A percentile compares a stretch with the other conserved stretches of the same genome.
phyloP scores from a whole-genome alignment of 305 asterid genomes.

The Striga hermonthica region DNA sequence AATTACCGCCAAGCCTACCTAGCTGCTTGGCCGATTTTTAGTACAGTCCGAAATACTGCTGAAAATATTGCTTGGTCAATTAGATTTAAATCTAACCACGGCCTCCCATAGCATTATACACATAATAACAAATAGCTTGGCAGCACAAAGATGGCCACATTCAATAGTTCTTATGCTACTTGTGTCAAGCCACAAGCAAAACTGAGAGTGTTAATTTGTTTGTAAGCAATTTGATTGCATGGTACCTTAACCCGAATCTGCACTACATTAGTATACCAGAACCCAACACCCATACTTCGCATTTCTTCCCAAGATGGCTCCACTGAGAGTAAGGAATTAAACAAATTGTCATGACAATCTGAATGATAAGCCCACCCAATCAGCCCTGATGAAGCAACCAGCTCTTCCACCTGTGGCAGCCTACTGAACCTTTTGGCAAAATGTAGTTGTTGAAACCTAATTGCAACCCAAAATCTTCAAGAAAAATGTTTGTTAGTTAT shows the following conservation, averaged over 20 bases:
- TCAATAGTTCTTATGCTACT: constrained; percentile 27
- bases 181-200: constrained; percentile 23
- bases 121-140: constrained; percentile 19
- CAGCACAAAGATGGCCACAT: constrained; percentile 23
- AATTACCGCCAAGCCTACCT: too few relatives aligned
- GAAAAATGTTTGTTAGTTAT: constrained; percentile 30
- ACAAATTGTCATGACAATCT: constrained; percentile 89
- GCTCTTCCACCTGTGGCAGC: constrained; percentile 57
- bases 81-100: constrained; percentile 15
- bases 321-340: constrained; percentile 66
- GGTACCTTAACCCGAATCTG: constrained; percentile 81
- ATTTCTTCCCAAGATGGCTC: constrained; percentile 96
- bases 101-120: constrained; percentile 26
- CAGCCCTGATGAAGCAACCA: constrained; percentile 60
- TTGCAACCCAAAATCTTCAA: constrained; percentile 91
- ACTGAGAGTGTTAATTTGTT: constrained; percentile 11
- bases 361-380: constrained; percentile 97
- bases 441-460: constrained; percentile 66
- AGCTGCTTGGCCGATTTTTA: too few relatives aligned
- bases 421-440: constrained; percentile 61
- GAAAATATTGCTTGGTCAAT: background rate
- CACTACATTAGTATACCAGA: constrained; percentile 76
- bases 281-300: constrained; percentile 87
- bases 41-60: background rate
- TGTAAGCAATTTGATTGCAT: constrained; percentile 31